Evolutionary conservation across 345 rosid species (phyloP).

Genomic region (Physaria fendleri): DNA sequence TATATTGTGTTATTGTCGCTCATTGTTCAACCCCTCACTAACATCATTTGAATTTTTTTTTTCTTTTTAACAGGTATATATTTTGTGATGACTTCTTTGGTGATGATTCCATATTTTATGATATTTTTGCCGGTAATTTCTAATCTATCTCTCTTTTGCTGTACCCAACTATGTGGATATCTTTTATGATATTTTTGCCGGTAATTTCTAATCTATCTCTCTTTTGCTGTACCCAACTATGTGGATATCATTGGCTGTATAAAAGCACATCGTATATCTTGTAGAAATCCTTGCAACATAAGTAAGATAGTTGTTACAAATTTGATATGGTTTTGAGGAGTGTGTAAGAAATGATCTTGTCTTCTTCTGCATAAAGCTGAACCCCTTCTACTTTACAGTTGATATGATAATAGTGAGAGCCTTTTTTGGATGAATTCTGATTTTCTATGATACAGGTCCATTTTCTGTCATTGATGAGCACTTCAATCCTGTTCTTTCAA

Average conservation of each 20-base stretch:
- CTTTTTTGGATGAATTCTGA: not conserved
- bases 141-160: not conserved
- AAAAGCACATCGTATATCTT: not conserved
- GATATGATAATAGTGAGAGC: conserved; percentile 8
- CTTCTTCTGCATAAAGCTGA: not conserved
- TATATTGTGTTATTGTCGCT: conserved; percentile 2
- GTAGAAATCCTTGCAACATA: conserved; percentile 1
- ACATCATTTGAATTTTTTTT: conserved; percentile 12
- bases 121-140: conserved; percentile 72
- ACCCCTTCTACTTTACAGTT: not conserved
- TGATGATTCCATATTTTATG: conserved; percentile 83
- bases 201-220: conserved; percentile 32
- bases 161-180: not conserved
- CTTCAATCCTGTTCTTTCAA: conserved; percentile 73
- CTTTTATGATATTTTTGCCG: conserved; percentile 65
- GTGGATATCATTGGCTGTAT: not conserved
- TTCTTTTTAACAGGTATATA: conserved; percentile 57
- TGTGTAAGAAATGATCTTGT: not conserved
- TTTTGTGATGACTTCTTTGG: conserved; percentile 97
- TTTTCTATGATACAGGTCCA: conserved; percentile 57
- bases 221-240: not conserved
- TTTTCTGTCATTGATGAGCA: conserved; percentile 94
- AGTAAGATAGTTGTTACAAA: not conserved
- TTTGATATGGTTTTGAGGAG: conserved; percentile 2
- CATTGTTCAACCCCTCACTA: not conserved